These are phyloP conservation scores for Pythium scleroteichum DNA, from an alignment of 352 stramenopile species.

Conservation along the genomic window DNA sequence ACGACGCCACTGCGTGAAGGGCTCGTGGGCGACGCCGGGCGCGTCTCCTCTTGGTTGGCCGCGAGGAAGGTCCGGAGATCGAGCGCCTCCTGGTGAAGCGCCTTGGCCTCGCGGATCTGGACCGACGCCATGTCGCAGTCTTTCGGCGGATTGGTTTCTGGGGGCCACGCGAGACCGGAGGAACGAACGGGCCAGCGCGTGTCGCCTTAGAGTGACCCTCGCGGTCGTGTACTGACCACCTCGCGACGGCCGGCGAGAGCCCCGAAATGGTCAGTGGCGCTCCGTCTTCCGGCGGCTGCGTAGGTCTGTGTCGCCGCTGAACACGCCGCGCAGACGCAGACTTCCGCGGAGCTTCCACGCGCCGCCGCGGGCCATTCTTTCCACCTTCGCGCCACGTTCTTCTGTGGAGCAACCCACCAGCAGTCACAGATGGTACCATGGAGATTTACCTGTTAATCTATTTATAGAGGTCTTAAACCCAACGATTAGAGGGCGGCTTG, in stretches of 20 bases:
- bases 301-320: neutral
- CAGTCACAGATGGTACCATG: too few species aligned
- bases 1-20: constrained; percentile 22
- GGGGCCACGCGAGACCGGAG: neutral
- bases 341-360: constrained; percentile 16
- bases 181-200: constrained; percentile 1
- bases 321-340: neutral
- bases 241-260: neutral
- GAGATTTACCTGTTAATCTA: neutral
- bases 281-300: neutral
- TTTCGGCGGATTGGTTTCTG: constrained; percentile 6
- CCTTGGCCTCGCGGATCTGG: constrained; percentile 20
- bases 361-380: constrained; percentile 20
- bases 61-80: constrained; percentile 19
- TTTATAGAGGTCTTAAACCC: neutral
- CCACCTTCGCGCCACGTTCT: constrained; percentile 17
- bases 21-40: constrained; percentile 19
- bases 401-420: neutral
- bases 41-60: constrained; percentile 9
- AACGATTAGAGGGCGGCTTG: neutral
- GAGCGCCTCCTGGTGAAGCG: constrained; percentile 25
- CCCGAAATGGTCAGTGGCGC: constrained; percentile 22
- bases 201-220: neutral
- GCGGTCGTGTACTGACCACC: constrained; percentile 2
- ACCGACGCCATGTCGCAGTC: constrained; percentile 9